Base-by-base conservation (phyloP, 2,329 filamentous ascomycete species). In the Colletotrichum sp. region DNA sequence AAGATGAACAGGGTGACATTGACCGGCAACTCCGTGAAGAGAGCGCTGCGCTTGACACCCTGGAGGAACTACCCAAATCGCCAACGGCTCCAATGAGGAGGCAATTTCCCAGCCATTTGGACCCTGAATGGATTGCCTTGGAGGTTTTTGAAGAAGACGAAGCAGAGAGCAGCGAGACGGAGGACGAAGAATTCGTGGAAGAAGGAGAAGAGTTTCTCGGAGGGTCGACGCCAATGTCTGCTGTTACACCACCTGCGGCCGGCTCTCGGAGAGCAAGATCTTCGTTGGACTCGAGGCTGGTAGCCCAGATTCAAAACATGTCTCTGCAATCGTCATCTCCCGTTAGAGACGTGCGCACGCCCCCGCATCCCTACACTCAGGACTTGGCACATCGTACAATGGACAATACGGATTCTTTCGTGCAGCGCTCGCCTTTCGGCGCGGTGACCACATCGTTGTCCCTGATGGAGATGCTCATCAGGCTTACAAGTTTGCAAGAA, bases 41-140 rank as follows among this genome's bases (percentile, higher is more conserved):
- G 74, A 84, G 78, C 68, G 77, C 78, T 62, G 77, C 65, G 15
- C 68, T 34, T 24, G 70, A 66, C 74, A 11, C 38, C 11, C 65
- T 77, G 9, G 70, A 69, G 57, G 79, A 73, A 77, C 24, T 6
- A 58, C 47, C 57, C 5, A 57, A 38, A 7, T 38, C 58, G 33
- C 47, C 62, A 9, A 36, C 33, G n/a, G 15, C 43, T 8, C n/a
- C 34, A 13, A 12, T 68, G 34, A 51, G 51, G 6, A 65, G 9
- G 89, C 85, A 86, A 13, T 85, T 98, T 4, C 95, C 95, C 1
- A 87, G 88, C 2, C 93, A 95, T 73, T 86, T 98, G 0, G 96
- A 98, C 77, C 92, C 93, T 0, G 96, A 98, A 82, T 98, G 96
- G 96, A 90, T 98, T 76, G 96, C 96, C 0, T 91, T 98, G 18